phyloP scores from a whole-genome alignment of 441 rosid species.

The Euphorbia celastroides region DNA sequence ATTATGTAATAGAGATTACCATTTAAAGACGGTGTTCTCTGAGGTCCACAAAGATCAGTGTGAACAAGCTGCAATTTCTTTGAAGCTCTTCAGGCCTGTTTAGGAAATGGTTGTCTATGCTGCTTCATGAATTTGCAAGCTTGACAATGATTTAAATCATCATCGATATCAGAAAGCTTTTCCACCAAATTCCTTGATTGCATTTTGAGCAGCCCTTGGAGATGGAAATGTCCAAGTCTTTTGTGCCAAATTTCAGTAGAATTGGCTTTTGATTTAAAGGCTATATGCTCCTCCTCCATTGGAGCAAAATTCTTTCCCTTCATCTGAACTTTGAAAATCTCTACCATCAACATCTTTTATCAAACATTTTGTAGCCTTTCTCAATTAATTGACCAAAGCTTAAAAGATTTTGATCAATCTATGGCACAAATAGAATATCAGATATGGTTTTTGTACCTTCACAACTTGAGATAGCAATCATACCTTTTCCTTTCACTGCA shows the following conservation, averaged over 20 bases:
- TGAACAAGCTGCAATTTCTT: neutral
- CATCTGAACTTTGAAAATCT: neutral
- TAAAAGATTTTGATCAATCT: neutral
- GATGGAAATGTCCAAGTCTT: neutral
- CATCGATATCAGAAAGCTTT: rapidly evolving
- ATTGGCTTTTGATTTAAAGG: neutral
- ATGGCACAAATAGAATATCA: neutral
- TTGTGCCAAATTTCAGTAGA: neutral
- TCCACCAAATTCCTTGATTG: neutral
- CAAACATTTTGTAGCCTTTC: neutral
- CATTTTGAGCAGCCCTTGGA: neutral
- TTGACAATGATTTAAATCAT: neutral
- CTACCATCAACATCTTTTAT: neutral
- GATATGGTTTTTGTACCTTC: neutral
- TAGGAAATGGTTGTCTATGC: neutral
- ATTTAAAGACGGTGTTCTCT: neutral
- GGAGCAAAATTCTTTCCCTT: neutral
- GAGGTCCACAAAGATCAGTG: neutral
- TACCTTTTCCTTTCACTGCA: neutral
- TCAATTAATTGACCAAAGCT: neutral
- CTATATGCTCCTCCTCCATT: neutral
- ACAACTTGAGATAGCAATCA: neutral
- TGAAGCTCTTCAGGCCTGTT: neutral
- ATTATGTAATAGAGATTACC: neutral
- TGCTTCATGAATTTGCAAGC: neutral